Conservation (phyloP, 73 alveolate genomes). For the Paramecium tetraurelia region DNA sequence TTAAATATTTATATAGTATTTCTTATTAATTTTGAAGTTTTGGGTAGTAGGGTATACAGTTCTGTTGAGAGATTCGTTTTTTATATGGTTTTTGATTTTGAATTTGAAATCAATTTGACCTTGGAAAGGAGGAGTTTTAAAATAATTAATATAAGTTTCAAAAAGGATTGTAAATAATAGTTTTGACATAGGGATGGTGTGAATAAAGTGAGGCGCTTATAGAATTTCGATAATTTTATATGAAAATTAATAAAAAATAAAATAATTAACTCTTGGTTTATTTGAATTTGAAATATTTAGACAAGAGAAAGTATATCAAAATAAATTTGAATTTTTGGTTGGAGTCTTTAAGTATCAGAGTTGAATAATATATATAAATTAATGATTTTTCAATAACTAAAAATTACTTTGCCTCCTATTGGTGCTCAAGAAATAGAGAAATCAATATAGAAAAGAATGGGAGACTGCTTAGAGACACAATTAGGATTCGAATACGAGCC, state of each 20-base stretch:
- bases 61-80: neutral
- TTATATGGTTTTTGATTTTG: neutral
- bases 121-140: neutral
- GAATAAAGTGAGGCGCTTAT: neutral
- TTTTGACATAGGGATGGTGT: neutral
- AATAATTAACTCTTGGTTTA: neutral
- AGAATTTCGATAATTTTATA: neutral
- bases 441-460: neutral
- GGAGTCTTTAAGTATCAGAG: neutral
- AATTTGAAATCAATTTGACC: no score
- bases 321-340: neutral
- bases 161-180: neutral
- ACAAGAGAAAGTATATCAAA: neutral
- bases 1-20: no score
- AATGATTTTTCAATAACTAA: conserved; percentile 33
- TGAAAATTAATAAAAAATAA: neutral
- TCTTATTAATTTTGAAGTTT: neutral
- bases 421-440: neutral
- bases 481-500: conserved; percentile 36
- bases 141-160: neutral
- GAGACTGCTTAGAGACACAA: conserved; percentile 30
- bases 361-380: neutral
- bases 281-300: neutral
- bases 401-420: neutral
- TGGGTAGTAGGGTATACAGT: neutral